phyloP scores from a whole-genome alignment of 139 green algal species.

The Tetratostichococcus sp. region DNA sequence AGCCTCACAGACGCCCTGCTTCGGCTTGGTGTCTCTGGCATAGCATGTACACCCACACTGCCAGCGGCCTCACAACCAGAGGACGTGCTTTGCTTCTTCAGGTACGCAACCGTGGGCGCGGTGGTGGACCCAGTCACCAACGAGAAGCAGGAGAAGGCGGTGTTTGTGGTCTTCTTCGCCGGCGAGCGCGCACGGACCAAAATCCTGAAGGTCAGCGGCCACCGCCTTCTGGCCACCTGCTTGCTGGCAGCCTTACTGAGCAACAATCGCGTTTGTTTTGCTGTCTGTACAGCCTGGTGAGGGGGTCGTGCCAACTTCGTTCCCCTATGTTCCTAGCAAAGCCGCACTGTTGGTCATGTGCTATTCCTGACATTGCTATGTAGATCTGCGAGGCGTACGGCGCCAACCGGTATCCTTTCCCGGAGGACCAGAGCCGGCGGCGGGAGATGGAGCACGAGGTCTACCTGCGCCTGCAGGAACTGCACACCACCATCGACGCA shows the following conservation, averaged over 20 bases:
- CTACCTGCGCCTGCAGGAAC: slow-evolving; percentile 77
- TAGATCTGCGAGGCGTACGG: slow-evolving; percentile 93
- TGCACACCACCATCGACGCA: slow-evolving; percentile 88
- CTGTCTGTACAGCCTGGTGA: too few species aligned
- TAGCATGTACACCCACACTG: too few species aligned
- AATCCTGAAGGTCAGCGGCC: slow-evolving; percentile 72
- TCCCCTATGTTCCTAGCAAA: too few species aligned
- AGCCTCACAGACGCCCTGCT: too few species aligned
- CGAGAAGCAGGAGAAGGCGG: slow-evolving; percentile 85
- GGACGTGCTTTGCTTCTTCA: too few species aligned
- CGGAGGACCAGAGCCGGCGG: slow-evolving; percentile 84
- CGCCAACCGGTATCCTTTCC: slow-evolving; percentile 97
- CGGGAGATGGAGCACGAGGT: slow-evolving; percentile 87
- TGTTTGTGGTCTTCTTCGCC: slow-evolving; percentile 98
- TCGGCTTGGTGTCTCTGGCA: too few species aligned
- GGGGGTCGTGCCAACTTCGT: too few species aligned
- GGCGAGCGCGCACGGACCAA: slow-evolving; percentile 88
- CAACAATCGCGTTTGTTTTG: too few species aligned
- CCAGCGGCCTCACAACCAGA: too few species aligned
- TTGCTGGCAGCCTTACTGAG: too few species aligned
- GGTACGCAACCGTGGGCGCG: slow-evolving; percentile 37
- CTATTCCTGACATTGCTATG: background rate
- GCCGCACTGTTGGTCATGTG: too few species aligned
- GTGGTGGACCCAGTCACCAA: slow-evolving; percentile 75
- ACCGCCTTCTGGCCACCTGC: too few species aligned